A percentile compares a stretch with the other conserved stretches of the same genome.
Evolutionary conservation across 1,284 basidiomycete genomes (phyloP).

Genomic region (Apiotrichum laibachii): DNA sequence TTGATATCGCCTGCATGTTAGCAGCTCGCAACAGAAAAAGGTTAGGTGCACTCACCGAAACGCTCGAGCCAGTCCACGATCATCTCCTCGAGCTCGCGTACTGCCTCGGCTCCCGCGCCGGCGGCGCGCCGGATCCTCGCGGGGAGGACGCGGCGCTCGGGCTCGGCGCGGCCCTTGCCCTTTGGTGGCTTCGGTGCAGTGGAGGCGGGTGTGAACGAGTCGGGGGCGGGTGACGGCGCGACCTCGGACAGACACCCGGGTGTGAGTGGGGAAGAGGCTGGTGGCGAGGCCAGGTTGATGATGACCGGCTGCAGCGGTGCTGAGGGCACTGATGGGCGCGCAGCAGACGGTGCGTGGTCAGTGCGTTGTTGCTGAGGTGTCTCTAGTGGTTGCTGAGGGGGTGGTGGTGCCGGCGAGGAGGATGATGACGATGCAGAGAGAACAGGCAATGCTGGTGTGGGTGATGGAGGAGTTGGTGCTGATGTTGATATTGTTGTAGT

Average conservation of each 20-base stretch:
- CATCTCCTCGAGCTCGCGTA: conserved; percentile 72
- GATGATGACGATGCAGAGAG: background rate
- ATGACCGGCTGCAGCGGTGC: background rate
- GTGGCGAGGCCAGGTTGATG: background rate
- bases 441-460: background rate
- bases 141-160: conserved; percentile 73
- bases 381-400: too few species aligned
- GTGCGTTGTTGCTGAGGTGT: too few species aligned
- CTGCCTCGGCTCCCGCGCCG: conserved; percentile 57
- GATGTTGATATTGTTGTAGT: background rate
- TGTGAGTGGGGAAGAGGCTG: background rate
- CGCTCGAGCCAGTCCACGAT: conserved; percentile 76
- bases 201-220: background rate
- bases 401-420: background rate
- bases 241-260: background rate
- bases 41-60: conserved; percentile 60
- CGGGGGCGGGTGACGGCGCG: background rate
- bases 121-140: conserved; percentile 73
- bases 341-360: too few species aligned
- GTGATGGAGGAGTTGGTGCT: background rate
- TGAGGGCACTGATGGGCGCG: too few species aligned
- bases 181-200: conserved; percentile 1
- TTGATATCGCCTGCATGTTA: conserved; percentile 62
- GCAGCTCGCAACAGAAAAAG: conserved; percentile 1
- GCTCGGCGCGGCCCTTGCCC: conserved; percentile 14